Conservation (phyloP, 2,329 filamentous ascomycete species). For the Fusarium neocosmosporiellum region DNA sequence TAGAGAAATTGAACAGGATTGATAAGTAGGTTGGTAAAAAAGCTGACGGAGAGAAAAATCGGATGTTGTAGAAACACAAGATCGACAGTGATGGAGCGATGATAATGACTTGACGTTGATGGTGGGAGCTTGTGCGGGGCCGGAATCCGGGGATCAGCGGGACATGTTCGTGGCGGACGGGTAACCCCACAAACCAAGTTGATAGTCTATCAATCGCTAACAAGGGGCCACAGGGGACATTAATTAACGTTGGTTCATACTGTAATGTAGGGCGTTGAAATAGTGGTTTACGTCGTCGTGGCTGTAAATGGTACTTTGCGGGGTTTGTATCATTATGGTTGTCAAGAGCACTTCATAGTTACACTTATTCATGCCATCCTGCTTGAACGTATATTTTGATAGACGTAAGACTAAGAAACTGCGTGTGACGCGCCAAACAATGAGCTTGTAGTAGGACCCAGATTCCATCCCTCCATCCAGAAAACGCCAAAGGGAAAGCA, state of each 20-base stretch:
- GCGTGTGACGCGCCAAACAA: constrained; percentile 39
- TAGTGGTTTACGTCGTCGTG: too few relatives aligned
- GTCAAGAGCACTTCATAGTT: background rate
- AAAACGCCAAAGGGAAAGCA: constrained; percentile 33
- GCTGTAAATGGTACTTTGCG: background rate
- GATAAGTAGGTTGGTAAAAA: too few relatives aligned
- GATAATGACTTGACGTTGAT: constrained; percentile 26
- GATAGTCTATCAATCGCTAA: constrained; percentile 10
- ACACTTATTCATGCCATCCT: background rate
- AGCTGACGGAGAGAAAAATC: too few relatives aligned
- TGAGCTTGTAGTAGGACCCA: constrained; percentile 35
- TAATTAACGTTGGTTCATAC: background rate
- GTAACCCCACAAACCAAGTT: constrained; percentile 32
- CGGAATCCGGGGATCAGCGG: constrained; percentile 35
- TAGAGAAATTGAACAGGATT: too few relatives aligned
- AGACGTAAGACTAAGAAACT: constrained; percentile 33
- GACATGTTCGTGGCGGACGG: constrained; percentile 7
- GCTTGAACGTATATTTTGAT: constrained; percentile 22
- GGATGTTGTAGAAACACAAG: background rate
- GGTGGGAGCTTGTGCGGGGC: constrained; percentile 41
- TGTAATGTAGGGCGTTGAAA: too few relatives aligned
- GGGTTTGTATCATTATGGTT: too few relatives aligned
- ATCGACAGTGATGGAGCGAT: constrained; percentile 22
- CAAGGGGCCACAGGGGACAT: background rate
- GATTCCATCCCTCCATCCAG: constrained; percentile 23